These are phyloP conservation scores for Melaleuca quinquenervia DNA, from an alignment of 345 rosid genomes.

Conservation along the genomic window DNA sequence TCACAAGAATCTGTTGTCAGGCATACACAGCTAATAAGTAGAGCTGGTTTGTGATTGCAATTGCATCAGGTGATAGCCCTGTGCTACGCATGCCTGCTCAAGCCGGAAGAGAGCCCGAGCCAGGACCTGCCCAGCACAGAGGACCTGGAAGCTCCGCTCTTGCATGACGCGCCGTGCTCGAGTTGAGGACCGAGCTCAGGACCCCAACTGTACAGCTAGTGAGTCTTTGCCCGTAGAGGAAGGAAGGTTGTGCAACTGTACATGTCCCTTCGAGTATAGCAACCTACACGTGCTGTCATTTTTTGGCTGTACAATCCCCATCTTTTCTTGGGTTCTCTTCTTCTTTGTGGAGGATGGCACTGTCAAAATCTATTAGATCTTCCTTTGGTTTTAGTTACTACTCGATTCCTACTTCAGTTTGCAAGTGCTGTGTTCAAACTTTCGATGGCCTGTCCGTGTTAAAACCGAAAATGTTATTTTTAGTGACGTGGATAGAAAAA, in stretches of 20 bases:
- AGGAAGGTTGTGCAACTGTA: background rate
- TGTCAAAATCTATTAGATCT: background rate
- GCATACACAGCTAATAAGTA: background rate
- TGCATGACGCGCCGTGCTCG: background rate
- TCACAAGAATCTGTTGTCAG: background rate
- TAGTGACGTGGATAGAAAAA: background rate
- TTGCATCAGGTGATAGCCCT: constrained; percentile 6
- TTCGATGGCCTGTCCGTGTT: background rate
- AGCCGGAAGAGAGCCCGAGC: background rate
- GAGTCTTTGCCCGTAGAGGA: background rate
- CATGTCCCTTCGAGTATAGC: background rate
- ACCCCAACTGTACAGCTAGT: background rate
- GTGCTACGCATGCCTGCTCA: constrained; percentile 9
- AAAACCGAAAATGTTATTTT: background rate
- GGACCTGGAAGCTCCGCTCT: constrained; percentile 5
- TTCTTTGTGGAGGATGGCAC: background rate
- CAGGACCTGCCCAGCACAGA: background rate
- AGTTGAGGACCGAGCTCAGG: background rate
- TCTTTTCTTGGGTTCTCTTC: background rate
- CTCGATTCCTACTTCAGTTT: background rate
- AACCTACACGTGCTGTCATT: background rate
- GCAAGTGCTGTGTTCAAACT: background rate
- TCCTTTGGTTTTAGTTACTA: background rate
- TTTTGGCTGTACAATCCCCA: background rate
- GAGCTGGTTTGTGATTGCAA: background rate